Evolutionary conservation across 306 rosid genomes (phyloP), one percentile per base, ranked within the genome.

Genomic region (Dalbergia oliveri): DNA sequence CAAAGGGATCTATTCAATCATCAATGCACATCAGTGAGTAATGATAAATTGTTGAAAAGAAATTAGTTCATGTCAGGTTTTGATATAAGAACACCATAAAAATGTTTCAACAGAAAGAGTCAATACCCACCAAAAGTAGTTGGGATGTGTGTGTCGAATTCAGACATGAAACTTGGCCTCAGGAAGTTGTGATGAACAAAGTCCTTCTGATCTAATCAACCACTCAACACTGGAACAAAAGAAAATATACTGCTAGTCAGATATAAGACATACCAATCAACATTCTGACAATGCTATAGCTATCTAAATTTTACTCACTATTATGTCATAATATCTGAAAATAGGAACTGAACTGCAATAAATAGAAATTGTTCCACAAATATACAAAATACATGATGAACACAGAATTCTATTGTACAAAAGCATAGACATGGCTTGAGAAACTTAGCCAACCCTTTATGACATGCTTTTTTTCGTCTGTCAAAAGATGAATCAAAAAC

Each of bases 81-180:
- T 37, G 13, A 53, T n/a, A 47, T 72, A 49, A 50, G 18, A 9
- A 66, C 60, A 62, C 18, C 9, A 49, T 12, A 61, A 12, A 34
- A 35, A 53, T 18, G 12, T 14, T 44, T 7, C 60, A 49, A 69
- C 18, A 44, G 8, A 51, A 13, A 60, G 39, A 37, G 39, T 75
- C 16, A 59, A 73, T 68, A 58, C 85, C 44, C 57, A 88, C 89
- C 92, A 84, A 81, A 86, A 88, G 85, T 7, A 62, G 80, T 41
- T 72, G 84, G 87, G 81, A 84, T 79, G 44, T 64, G 11, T 60
- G 70, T 26, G 78, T 86, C 82, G 64, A 79, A 82, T 83, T 86
- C 91, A 76, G 92, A 86, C 89, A 88, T 88, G 92, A 88, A 86
- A 84, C 18, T 88, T 44, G 72, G 12, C 37, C 87, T 81, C 65